Conservation (phyloP, 1,139 yeast species). For the Candida dubliniensis region DNA sequence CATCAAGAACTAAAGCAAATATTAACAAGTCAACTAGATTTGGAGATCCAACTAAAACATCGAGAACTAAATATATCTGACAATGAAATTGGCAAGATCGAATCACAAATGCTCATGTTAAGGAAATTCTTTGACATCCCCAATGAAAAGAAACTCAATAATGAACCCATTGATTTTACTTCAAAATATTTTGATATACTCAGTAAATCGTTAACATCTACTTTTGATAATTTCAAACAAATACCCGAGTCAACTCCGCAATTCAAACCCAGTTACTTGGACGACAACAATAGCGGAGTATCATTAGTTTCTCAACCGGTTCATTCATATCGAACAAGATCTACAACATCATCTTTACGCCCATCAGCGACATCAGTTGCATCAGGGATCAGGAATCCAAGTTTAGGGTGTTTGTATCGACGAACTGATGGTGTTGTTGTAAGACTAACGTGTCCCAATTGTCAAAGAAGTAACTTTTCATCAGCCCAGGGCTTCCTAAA, state of each 20-base stretch:
- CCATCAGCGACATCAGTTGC: conserved; percentile 28
- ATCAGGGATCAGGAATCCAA: conserved; percentile 16
- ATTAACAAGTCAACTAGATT: conserved; percentile 55
- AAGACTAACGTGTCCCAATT: conserved; percentile 64
- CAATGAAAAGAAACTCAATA: conserved; percentile 30
- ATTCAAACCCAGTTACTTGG: conserved; percentile 8
- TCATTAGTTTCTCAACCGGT: conserved; percentile 4
- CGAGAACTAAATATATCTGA: conserved; percentile 60
- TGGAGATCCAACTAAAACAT: conserved; percentile 71
- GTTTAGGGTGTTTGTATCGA: conserved; percentile 61
- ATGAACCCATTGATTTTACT: conserved; percentile 54
- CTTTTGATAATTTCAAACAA: conserved; percentile 25
- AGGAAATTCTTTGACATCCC: conserved; percentile 55
- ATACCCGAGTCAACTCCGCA: conserved; percentile 9
- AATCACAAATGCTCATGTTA: conserved; percentile 56
- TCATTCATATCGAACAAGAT: conserved; percentile 47
- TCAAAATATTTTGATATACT: conserved; percentile 44
- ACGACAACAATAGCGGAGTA: conserved; percentile 2
- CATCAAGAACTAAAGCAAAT: conserved; percentile 40
- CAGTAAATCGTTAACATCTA: conserved; percentile 35
- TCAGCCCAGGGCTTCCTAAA: conserved; percentile 80
- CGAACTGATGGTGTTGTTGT: conserved; percentile 74
- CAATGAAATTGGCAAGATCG: conserved; percentile 64
- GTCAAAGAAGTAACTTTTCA: conserved; percentile 68
- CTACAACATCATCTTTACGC: conserved; percentile 51